These are phyloP conservation scores for Pleomassaria siparia DNA, from an alignment of 2,329 filamentous ascomycete species.

Conservation along the genomic window DNA sequence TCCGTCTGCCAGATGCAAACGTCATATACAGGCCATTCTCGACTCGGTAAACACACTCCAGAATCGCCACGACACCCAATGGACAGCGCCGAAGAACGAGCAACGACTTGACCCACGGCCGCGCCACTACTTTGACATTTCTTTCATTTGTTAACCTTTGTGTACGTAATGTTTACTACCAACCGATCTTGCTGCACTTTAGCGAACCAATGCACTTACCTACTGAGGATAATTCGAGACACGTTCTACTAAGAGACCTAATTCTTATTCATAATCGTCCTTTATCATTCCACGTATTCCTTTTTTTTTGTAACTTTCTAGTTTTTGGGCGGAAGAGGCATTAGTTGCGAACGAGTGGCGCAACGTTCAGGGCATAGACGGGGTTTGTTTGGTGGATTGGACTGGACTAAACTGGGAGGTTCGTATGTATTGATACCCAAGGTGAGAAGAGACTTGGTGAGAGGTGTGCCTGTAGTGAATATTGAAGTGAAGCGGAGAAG, in stretches of 20 bases:
- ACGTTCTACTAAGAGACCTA: neutral
- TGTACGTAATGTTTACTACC: constrained; percentile 34
- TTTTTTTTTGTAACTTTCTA: too few relatives aligned
- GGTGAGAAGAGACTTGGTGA: too few relatives aligned
- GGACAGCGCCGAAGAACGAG: neutral
- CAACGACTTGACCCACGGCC: neutral
- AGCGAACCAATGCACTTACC: constrained; percentile 16
- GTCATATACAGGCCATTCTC: neutral
- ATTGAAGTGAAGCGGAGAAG: neutral
- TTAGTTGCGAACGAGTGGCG: too few relatives aligned
- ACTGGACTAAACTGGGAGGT: too few relatives aligned
- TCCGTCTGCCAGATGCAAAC: neutral
- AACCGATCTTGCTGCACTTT: constrained; percentile 21
- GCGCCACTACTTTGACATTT: neutral
- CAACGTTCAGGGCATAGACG: too few relatives aligned
- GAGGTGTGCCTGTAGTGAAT: neutral
- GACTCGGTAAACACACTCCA: constrained; percentile 5
- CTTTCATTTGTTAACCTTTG: constrained; percentile 5
- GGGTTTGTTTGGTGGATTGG: too few relatives aligned
- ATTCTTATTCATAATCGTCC: neutral
- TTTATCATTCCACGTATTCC: too few relatives aligned
- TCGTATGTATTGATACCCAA: constrained; percentile 36
- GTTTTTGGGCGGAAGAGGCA: too few relatives aligned
- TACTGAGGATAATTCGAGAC: too few relatives aligned
- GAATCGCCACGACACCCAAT: neutral